Percentiles rank a stretch among this genome's conserved stretches.
These are phyloP conservation scores for Podaxis sp. DNA, from an alignment of 768 basidiomycete species.

Conservation along the genomic window DNA sequence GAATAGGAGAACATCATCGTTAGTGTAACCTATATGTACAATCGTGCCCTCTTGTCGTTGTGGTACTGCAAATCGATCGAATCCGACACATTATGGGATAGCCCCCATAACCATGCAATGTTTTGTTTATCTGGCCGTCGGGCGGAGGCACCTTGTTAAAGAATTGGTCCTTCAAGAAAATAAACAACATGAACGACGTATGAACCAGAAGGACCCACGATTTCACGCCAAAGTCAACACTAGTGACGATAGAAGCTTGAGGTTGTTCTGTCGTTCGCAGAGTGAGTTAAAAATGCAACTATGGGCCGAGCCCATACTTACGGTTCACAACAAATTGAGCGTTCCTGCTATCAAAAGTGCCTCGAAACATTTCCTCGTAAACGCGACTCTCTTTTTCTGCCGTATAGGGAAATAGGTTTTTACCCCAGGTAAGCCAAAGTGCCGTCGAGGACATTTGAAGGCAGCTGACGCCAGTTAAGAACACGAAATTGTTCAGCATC, in stretches of 20 bases:
- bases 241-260: slow-evolving; percentile 2
- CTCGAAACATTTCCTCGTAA: not conserved
- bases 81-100: not conserved
- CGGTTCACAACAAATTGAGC: not conserved
- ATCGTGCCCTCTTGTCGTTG: not conserved
- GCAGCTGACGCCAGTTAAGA: slow-evolving; percentile 41
- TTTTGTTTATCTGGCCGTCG: not conserved
- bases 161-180: not conserved
- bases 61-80: not conserved
- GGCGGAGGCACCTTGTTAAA: not conserved
- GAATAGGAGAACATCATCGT: slow-evolving; percentile 15
- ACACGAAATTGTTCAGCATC: slow-evolving; percentile 29
- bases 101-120: too few relatives aligned
- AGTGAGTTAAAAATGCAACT: not conserved
- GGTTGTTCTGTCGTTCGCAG: not conserved
- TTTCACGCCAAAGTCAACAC: slow-evolving; percentile 5
- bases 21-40: not conserved
- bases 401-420: too few relatives aligned
- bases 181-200: not conserved
- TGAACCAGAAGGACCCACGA: not conserved
- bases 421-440: slow-evolving; percentile 45
- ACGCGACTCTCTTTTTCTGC: not conserved
- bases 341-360: not conserved
- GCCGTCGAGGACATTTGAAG: slow-evolving; percentile 57
- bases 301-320: not conserved